phyloP scores from a whole-genome alignment of 2,329 filamentous ascomycete genomes.

The Hypoxylon sp. region DNA sequence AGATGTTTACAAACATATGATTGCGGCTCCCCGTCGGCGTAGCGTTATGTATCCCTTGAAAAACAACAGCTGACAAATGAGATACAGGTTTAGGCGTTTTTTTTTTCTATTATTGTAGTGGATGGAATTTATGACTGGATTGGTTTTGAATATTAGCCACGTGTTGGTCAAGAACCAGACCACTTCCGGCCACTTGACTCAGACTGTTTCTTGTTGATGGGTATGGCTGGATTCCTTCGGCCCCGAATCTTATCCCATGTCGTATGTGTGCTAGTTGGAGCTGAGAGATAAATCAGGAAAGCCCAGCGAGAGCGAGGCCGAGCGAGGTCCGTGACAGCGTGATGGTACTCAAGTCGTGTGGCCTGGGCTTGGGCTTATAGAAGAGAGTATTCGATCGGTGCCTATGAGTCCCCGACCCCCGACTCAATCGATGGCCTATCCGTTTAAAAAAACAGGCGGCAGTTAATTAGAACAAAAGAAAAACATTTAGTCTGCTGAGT shows the following conservation, averaged over 20 bases:
- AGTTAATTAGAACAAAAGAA: slow-evolving; percentile 5
- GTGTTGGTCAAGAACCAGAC: background rate
- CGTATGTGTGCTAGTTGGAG: slow-evolving; percentile 1
- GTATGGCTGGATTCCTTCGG: slow-evolving; percentile 3
- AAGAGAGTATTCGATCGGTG: slow-evolving; percentile 8
- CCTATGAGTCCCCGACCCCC: slow-evolving; percentile 4
- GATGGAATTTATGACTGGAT: background rate
- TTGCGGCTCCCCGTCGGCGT: slow-evolving; percentile 10
- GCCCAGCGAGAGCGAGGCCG: background rate
- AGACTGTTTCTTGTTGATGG: background rate
- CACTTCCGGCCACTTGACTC: slow-evolving; percentile 1
- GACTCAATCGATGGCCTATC: background rate
- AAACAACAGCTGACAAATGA: background rate
- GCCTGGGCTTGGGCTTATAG: slow-evolving; percentile 7
- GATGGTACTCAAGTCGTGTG: background rate
- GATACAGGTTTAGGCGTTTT: background rate
- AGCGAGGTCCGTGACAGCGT: background rate
- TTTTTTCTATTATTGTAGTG: background rate
- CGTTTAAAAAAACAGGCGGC: background rate
- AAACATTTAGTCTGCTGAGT: background rate
- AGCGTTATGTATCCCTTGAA: background rate
- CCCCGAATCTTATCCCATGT: slow-evolving; percentile 5
- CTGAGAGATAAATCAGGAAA: slow-evolving; percentile 8
- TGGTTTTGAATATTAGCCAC: slow-evolving; percentile 1
- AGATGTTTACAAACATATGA: slow-evolving; percentile 12